Percentiles rank a stretch among this genome's conserved stretches.
These are phyloP conservation scores for Arabidopsis arenosa DNA, from an alignment of 345 rosid genomes.

Conservation along the genomic window DNA sequence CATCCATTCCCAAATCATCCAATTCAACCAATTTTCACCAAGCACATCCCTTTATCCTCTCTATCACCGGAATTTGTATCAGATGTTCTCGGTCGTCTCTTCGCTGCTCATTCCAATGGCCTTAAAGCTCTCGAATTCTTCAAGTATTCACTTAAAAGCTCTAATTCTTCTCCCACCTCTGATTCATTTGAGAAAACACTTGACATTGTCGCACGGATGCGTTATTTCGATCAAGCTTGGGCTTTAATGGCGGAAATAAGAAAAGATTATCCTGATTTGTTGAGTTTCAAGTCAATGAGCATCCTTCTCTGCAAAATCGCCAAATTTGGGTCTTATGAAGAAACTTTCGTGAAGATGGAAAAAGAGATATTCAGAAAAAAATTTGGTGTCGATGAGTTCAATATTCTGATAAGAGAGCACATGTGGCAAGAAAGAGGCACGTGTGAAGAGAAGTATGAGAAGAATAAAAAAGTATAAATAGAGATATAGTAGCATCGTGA, in stretches of 20 bases:
- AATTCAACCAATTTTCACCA: slow-evolving; percentile 55
- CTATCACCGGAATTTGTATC: slow-evolving; percentile 59
- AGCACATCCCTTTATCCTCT: slow-evolving; percentile 46
- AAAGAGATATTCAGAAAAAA: slow-evolving; percentile 57
- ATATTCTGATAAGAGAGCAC: slow-evolving; percentile 14
- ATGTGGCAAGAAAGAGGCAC: too few relatives aligned
- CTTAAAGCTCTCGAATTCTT: slow-evolving; percentile 90
- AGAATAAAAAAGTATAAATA: too few relatives aligned
- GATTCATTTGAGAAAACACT: slow-evolving; percentile 85
- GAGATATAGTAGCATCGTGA: too few relatives aligned
- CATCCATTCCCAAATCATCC: slow-evolving; percentile 80
- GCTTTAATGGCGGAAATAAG: slow-evolving; percentile 63
- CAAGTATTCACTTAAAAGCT: slow-evolving; percentile 49
- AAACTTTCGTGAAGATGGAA: slow-evolving; percentile 76
- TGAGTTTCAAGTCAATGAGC: slow-evolving; percentile 80
- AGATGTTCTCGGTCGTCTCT: slow-evolving; percentile 79
- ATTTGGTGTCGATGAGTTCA: slow-evolving; percentile 76
- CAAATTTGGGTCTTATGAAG: slow-evolving; percentile 69
- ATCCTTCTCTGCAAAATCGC: slow-evolving; percentile 73
- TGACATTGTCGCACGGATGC: slow-evolving; percentile 80
- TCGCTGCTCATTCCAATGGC: slow-evolving; percentile 86
- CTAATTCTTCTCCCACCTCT: slow-evolving; percentile 52
- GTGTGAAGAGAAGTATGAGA: too few relatives aligned
- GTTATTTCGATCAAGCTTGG: slow-evolving; percentile 91
- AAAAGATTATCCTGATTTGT: slow-evolving; percentile 51